Evolutionary conservation across 768 basidiomycete species (phyloP), one percentile per base, ranked within the genome.

Genomic region (Mycena vulgaris): DNA sequence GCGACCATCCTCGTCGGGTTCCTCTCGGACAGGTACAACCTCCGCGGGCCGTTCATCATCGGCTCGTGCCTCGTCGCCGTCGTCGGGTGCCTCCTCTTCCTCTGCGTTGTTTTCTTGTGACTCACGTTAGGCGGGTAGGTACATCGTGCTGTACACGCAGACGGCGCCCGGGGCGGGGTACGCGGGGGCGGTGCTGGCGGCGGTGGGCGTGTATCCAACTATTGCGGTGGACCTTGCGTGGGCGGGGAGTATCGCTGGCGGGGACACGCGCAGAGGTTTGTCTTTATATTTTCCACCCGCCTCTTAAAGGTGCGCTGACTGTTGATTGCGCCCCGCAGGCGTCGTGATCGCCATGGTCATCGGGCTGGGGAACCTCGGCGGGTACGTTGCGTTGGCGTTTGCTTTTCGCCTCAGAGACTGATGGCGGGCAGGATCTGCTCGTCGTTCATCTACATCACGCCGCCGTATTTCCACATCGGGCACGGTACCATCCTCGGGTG

Each of bases 41-140:
- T 78, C 19, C 83, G 87, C 11, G 89, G 89, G 5, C 87, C 87
- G 1, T 89, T 86, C 68, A 76, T 90, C 66, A 80, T 89, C 25
- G 79, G 76, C 10, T 78, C 84, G 9, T 78, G 80, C 37, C 53
- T 82, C 4, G 78, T 89, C 6, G 83, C 87, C 0, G 75, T 90
- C 55, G 78, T 88, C 13, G 90, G 89, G 66, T 65, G 7, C 35
- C 56, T 9, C 55, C 5, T 37, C 33, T 5, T 35, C 52, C 13
- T 25, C 23, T 6, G 30, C 23, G 27, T 37, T 25, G 11, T 30
- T 49, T 51, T 16, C 8, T 30, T 25, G 17, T 30, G 5, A 59
- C 42, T 19, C n/a, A n/a, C n/a, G n/a, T n/a, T n/a, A n/a, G n/a
- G 8, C 10, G 19, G 19, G n/a, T 19, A 66, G 69, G 19, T 90